Percentiles rank a stretch among this genome's conserved stretches.
Conservation (phyloP, 208 protist genomes). For the Trypanosomatidae sp. region DNA sequence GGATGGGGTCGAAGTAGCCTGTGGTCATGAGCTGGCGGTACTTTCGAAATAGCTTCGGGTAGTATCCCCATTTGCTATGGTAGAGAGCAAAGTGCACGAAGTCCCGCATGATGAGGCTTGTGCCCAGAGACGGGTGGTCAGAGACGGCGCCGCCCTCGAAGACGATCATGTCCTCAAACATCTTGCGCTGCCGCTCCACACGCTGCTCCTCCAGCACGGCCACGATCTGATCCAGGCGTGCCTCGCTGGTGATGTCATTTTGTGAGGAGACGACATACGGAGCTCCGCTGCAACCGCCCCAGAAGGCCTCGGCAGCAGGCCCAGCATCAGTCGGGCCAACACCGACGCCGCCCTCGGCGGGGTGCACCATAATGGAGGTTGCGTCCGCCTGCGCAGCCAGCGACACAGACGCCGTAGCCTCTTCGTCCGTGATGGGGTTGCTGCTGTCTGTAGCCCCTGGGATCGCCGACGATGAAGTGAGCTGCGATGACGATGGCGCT, state of each 20-base stretch:
- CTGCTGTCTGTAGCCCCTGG: not conserved
- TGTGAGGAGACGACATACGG: conserved; percentile 55
- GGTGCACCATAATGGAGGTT: conserved; percentile 1
- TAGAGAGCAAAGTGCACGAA: conserved; percentile 89
- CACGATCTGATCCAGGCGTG: conserved; percentile 40
- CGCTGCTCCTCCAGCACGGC: conserved; percentile 61
- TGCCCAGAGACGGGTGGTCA: conserved; percentile 69
- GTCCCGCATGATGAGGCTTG: conserved; percentile 79
- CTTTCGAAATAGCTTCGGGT: conserved; percentile 85
- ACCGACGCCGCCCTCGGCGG: conserved; percentile 6
- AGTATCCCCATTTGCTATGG: conserved; percentile 88
- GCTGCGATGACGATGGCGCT: conserved; percentile 1
- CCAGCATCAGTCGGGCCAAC: not conserved
- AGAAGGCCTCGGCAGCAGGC: not conserved
- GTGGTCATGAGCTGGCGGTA: conserved; percentile 84
- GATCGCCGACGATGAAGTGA: not conserved
- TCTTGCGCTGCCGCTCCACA: conserved; percentile 54
- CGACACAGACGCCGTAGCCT: not conserved
- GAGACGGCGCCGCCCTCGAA: conserved; percentile 83
- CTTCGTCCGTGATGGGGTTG: not conserved
- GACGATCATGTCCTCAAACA: conserved; percentile 84
- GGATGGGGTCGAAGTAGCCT: conserved; percentile 87
- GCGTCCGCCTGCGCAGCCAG: conserved; percentile 3
- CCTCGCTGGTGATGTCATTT: conserved; percentile 53
- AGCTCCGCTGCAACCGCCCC: conserved; percentile 12